Percentiles rank a stretch among this genome's conserved stretches.
Evolutionary conservation across 257 asterid species (phyloP).

Genomic region (Cinchona pubescens): DNA sequence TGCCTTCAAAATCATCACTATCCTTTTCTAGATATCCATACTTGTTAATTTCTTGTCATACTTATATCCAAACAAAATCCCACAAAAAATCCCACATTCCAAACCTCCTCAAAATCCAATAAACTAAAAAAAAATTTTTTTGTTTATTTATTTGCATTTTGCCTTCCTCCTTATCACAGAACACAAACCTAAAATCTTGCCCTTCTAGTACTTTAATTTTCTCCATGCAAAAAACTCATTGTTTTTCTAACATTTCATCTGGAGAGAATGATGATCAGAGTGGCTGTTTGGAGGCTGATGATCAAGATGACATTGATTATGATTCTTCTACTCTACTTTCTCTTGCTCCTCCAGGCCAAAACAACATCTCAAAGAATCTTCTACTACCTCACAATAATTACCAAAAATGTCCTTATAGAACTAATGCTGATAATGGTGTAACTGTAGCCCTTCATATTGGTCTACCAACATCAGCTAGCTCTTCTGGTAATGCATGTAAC

Average conservation of each 20-base stretch:
- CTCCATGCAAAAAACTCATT: slow-evolving; percentile 46
- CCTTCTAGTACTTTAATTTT: too few relatives aligned
- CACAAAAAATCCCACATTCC: not conserved
- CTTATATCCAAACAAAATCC: not conserved
- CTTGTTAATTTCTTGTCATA: not conserved
- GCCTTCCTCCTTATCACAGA: too few relatives aligned
- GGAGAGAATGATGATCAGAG: slow-evolving; percentile 28
- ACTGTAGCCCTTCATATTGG: slow-evolving; percentile 71
- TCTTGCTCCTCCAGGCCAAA: slow-evolving; percentile 80
- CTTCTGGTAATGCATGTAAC: slow-evolving; percentile 26
- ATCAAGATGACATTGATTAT: slow-evolving; percentile 45
- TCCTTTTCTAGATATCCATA: not conserved
- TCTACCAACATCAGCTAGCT: slow-evolving; percentile 37
- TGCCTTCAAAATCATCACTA: not conserved
- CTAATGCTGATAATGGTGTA: slow-evolving; percentile 37
- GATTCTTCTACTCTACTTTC: slow-evolving; percentile 57
- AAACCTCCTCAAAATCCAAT: slow-evolving; percentile 1
- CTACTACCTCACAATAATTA: slow-evolving; percentile 8
- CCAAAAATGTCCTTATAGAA: slow-evolving; percentile 22
- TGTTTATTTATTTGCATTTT: slow-evolving; percentile 17
- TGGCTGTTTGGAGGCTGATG: slow-evolving; percentile 33
- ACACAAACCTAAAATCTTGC: slow-evolving; percentile 19
- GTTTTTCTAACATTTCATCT: slow-evolving; percentile 41
- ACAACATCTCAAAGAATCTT: slow-evolving; percentile 25
- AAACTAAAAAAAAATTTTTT: slow-evolving; percentile 3